Evolutionary conservation across 129 eudicot species (phyloP), one percentile per base, ranked within the genome.

Genomic region (Logfia minima): DNA sequence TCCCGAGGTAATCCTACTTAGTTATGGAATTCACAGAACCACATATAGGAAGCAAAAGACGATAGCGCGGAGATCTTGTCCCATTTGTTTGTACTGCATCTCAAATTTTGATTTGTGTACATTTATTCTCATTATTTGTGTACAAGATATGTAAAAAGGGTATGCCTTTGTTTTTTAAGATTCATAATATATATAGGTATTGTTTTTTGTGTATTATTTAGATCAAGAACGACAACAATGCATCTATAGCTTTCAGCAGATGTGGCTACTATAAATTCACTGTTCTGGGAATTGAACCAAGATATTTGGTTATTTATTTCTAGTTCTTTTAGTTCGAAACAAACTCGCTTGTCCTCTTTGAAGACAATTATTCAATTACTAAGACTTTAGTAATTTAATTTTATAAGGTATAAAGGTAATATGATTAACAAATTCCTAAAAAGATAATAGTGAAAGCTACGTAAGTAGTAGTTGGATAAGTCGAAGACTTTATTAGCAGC

Each of bases 1-100:
- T 60, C 70, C 90, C 88, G 0, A 85, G 94, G 79, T 91, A 79
- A 86, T 58, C 4, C 37, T 65, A 51, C 43, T 75, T 29, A 43
- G 39, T 29, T 59, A 58, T 7, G 7, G 29, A 51, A 24, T 6
- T 43, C 43, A 71, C n/a, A 7, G 24, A 28, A 58, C 59, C 5
- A 29, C 65, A 41, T 43, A 41, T 9, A 41, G 65, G 51, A 60
- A 56, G 24, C 16, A 14, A 43, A 48, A 14, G 55, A 14, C 1
- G 18, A 5, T 48, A 48, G 55, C 6, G 55, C 5, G 0, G 55
- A 48, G n/a, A 14, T 3, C 18, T 45, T 45, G 3, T 14, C 48
- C 48, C 48, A 34, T 39, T 39, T 39, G 8, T 8, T 39, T 39
- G 48, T 39, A 39, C 11, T 8, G 53, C 53, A 14, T 48, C n/a